Percentiles rank a stretch among this genome's conserved stretches.
These are phyloP conservation scores for Ulmus americana DNA, from an alignment of 331 rosid genomes.

Conservation along the genomic window DNA sequence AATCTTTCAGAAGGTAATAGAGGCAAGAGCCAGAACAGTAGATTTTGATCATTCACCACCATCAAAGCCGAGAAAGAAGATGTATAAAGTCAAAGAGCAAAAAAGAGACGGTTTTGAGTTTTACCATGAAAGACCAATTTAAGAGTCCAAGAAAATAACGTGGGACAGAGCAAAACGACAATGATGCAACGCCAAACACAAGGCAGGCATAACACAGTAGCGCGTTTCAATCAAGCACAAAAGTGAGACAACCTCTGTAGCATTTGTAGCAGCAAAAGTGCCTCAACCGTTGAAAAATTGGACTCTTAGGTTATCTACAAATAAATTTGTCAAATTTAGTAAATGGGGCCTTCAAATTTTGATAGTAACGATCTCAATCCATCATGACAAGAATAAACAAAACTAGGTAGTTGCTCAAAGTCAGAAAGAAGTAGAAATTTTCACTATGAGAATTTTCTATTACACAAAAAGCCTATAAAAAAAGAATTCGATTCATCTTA, in stretches of 20 bases:
- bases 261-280: neutral
- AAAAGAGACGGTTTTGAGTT: neutral
- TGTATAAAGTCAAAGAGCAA: constrained; percentile 15
- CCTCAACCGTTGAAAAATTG: constrained; percentile 1
- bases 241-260: neutral
- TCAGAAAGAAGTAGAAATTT: neutral
- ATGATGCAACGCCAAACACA: neutral
- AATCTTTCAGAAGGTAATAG: too few relatives aligned
- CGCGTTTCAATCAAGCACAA: constrained; percentile 17
- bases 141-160: constrained; percentile 12
- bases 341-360: neutral
- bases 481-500: neutral
- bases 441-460: neutral
- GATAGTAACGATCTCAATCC: neutral
- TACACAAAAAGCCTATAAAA: neutral
- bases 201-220: neutral
- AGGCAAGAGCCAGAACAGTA: too few relatives aligned
- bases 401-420: neutral
- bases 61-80: constrained; percentile 3
- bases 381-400: neutral
- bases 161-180: constrained; percentile 19
- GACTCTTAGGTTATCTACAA: neutral
- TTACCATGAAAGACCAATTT: neutral
- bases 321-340: constrained; percentile 9
- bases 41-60: neutral